These are phyloP conservation scores for Metarhizium brunneum DNA, from an alignment of 2,329 filamentous ascomycete genomes.

Conservation along the genomic window DNA sequence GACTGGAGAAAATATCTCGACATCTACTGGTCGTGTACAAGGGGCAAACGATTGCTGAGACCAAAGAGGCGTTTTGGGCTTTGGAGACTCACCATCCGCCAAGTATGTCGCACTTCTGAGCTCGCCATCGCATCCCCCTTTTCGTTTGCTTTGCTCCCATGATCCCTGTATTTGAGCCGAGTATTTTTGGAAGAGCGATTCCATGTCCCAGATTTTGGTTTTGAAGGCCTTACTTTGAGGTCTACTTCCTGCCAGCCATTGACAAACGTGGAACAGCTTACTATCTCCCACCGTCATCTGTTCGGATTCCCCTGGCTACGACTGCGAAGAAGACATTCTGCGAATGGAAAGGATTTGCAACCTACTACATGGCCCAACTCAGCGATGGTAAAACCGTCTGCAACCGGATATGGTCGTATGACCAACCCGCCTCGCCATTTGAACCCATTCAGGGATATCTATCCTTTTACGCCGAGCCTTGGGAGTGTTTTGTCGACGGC, in stretches of 20 bases:
- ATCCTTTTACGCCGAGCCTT: conserved; percentile 51
- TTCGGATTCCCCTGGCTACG: conserved; percentile 36
- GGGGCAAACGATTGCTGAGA: conserved; percentile 46
- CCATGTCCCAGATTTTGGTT: too few species aligned
- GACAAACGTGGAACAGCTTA: conserved; percentile 33
- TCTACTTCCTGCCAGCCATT: not conserved
- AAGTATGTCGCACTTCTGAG: conserved; percentile 27
- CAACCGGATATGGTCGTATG: conserved; percentile 51
- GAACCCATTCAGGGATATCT: conserved; percentile 44
- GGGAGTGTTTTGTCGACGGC: conserved; percentile 54
- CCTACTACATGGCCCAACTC: conserved; percentile 43
- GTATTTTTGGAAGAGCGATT: too few species aligned
- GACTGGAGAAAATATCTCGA: conserved; percentile 41
- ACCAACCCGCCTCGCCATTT: conserved; percentile 41
- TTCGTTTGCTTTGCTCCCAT: not conserved
- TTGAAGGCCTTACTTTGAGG: not conserved
- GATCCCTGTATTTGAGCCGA: too few species aligned
- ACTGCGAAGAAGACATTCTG: conserved; percentile 39
- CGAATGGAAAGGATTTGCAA: conserved; percentile 53
- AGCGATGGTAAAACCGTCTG: conserved; percentile 31
- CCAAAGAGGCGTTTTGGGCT: conserved; percentile 50
- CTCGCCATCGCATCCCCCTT: not conserved
- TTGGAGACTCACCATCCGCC: conserved; percentile 55
- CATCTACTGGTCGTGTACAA: conserved; percentile 49
- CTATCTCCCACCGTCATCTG: conserved; percentile 44